Base-by-base conservation (phyloP, 805 yeast genomes). In the Groenewaldozyma tartarivorans region DNA sequence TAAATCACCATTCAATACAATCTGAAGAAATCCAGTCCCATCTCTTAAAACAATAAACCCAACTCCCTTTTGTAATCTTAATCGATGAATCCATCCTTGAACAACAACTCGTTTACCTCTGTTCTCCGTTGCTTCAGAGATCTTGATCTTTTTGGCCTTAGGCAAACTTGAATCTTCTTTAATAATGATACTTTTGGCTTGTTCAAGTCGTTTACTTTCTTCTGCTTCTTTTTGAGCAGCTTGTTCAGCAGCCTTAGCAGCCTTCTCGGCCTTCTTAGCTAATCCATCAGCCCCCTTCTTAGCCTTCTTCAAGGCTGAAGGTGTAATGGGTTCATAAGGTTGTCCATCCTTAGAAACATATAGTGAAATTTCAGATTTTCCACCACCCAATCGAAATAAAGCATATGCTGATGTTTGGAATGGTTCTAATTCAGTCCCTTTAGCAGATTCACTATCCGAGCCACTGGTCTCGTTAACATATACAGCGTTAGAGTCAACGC, bases 31-130 rank as follows among this genome's bases (percentile, higher is more conserved):
- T 2, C 97, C 97, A 30, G 90, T 70, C 53, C 99, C 99, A 61
- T 92, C 99, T 69, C 99, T 81, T 56, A 92, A 68, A 33, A 94
- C 92, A 44, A 94, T 60, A 61, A 92, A 92, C 15, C 82, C 92
- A 36, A 86, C 74, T 35, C 94, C 95, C 69, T 94, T 92, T 64
- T 92, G 97, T 34, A 77, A 53, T 63, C 99, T 80, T 54, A 94
- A 71, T 61, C 98, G 81, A 64, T 92, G 99, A 47, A 92, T 72
- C 99, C 99, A 92, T 47, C 98, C 99, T 49, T 77, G 78, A 34
- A 90, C 80, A 42, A 70, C 60, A 40, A 86, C 86, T 62, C 99
- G 77, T 47, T 67, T 52, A 43, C 77, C 92, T 33, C 86, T 71
- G 54, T 63, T 55, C 4, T 66, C 70, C 43, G 71, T 71, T 39